Base-by-base conservation (phyloP, 306 rosid genomes). In the Vachellia collinsii region DNA sequence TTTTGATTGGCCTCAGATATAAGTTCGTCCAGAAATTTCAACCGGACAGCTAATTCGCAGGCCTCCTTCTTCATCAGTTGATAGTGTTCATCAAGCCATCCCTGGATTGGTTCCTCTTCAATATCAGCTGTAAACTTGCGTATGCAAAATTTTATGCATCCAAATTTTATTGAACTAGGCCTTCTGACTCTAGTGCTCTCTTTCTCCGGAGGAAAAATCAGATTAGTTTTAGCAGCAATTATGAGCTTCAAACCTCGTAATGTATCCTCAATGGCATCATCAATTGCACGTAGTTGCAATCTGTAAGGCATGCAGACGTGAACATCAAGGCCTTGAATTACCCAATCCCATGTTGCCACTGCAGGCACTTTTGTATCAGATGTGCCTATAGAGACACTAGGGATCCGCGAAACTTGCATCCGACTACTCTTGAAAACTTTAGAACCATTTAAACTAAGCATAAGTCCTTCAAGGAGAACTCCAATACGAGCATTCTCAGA, bases 21-120 rank as follows among this genome's bases (percentile, higher is more conserved):
- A 80, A 81, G 82, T 75, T 96, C 98, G 38, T 96, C 97, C 76
- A 96, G 89, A 84, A 92, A 90, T 80, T 89, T 88, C 86, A 90
- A 83, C 82, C 97, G 88, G 44, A 92, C 93, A 89, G 98, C 98
- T 71, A 92, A 83, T 78, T 96, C 99, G 76, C 90, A 81, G 20
- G 93, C 99, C 84, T 96, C 99, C 87, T 93, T 93, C 92, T 81
- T 96, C 90, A 96, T 86, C 80, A 96, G 88, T 74, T 76, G 92
- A 82, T 89, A 87, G 87, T 96, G 99, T 83, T 96, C 99, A 88
- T 96, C 99, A 88, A 96, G 91, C 99, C 99, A 96, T 70, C 97
- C 99, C 88, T 96, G 99, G 78, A 96, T 58, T 46, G 98, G 99
- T 75, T 96, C 98, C 85, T 96, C 99, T 88, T 96, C 99, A 59